Base-by-base conservation (phyloP, 2,329 filamentous ascomycete species). In the Cladophialophora psammophila region DNA sequence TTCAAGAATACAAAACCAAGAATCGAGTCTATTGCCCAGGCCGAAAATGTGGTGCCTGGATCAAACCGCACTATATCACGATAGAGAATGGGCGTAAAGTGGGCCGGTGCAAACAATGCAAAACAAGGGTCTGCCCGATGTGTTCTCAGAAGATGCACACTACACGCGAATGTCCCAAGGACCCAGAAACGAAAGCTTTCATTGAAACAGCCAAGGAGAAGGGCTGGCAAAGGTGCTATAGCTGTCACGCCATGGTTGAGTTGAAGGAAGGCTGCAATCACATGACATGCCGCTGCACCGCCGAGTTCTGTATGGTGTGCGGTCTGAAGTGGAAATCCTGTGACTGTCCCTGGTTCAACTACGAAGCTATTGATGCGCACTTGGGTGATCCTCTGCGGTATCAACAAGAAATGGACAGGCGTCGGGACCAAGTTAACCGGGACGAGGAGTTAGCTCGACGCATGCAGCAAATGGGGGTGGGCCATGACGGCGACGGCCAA, bases 301-400 rank as follows among this genome's bases (percentile, higher is more conserved):
- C 91, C 34, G 87, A 96, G 73, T 96, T 96, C 75, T 97, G 93
- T 80, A 93, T 95, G 87, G 85, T 92, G 32, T 97, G 93, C 75
- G 93, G 91, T 26, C 76, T 82, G 36, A 91, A 91, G 73, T 96
- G 93, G 92, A 94, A 92, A 79, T 88, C 84, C 0, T 96, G 93
- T 75, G 88, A 91, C 61, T 96, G 93, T 72, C 90, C 91, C 0
- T 92, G 89, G 88, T 93, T 94, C 81, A 91, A 89, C 75, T 87
- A 89, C 73, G 84, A 87, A 32, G 73, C 75, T 3, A 76, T 80
- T 5, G 86, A 88, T 60, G 80, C 80, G 12, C 83, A 87, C 66
- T 83, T 87, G 80, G 69, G 70, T 2, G 73, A 69, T 53, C 74
- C 75, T 15, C 57, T 74, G 7, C 73, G 71, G 60, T 77, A 85